Base-by-base conservation (phyloP, 2,329 filamentous ascomycete species). In the Aspergillus fumigatus region DNA sequence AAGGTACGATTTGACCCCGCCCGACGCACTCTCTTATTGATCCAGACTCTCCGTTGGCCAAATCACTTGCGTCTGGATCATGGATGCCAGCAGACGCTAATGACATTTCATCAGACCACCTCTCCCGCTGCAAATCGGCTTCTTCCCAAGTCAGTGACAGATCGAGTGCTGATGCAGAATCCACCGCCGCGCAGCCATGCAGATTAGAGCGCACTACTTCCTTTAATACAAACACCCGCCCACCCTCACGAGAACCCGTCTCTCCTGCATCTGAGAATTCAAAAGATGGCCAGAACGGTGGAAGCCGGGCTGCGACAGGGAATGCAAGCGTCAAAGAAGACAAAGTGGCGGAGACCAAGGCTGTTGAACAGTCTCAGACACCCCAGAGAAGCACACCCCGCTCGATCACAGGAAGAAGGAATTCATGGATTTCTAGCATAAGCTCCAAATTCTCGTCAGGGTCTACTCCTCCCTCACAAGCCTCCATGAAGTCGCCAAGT, bases 371-470 rank as follows among this genome's bases (percentile, higher is more conserved):
- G n/a, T 60, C 66, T 8, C 62, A 63, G 17, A 54, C 56, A 11
- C 17, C 64, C 17, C 66, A 65, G 47, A 70, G 66, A 57, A 70
- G 62, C 23, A 57, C 64, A 4, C 66, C 66, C 7, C 70, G 68
- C 65, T 60, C 69, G 6, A 64, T 74, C 11, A 62, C 64, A 6
- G 80, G 84, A 53, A 83, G 91, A 62, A 77, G 85, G 54, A 87
- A 86, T 60, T 96, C 92, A 14, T 99, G 94, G 94, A 92, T 97
- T 68, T 90, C 90, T 55, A 96, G 86, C 69, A 85, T 97, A 63
- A 95, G 91, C 62, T 93, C 90, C 63, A 97, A 96, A 71, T 96
- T 97, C 77, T 92, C 89, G 2, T 86, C 85, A 32, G 73, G 73
- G 3, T 69, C 73, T 10, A 75, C 74, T 2, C 72, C 75, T n/a